phyloP scores from a whole-genome alignment of 352 stramenopile genomes.

The Phytophthora tentaculata region DNA sequence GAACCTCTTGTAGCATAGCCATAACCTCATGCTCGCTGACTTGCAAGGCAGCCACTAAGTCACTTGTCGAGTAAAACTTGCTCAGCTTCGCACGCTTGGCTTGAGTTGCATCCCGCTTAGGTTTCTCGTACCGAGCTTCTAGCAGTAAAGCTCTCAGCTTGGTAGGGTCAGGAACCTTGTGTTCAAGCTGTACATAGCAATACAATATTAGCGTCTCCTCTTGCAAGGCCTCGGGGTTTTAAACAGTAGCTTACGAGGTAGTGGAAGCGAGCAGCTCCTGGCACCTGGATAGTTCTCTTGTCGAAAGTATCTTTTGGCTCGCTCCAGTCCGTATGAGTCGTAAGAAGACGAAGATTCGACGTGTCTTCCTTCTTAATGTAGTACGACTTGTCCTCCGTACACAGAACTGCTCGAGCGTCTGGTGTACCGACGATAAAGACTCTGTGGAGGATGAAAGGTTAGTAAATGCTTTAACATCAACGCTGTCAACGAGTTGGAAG shows the following conservation, averaged over 20 bases:
- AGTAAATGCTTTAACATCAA: constrained; percentile 14
- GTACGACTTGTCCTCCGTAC: constrained; percentile 72
- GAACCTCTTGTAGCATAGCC: constrained; percentile 61
- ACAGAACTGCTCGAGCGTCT: constrained; percentile 69
- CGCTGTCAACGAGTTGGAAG: not conserved
- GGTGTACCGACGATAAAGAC: constrained; percentile 72
- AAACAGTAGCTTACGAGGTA: constrained; percentile 51
- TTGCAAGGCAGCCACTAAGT: constrained; percentile 70
- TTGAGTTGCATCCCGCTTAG: constrained; percentile 14
- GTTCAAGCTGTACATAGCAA: constrained; percentile 53
- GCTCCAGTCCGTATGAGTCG: constrained; percentile 60
- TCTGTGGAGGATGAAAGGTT: constrained; percentile 23
- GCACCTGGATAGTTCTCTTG: constrained; percentile 49
- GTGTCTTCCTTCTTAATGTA: constrained; percentile 83
- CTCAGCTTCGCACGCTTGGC: constrained; percentile 58
- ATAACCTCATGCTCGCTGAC: constrained; percentile 70
- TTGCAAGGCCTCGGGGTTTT: not conserved
- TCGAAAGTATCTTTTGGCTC: constrained; percentile 26
- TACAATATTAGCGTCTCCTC: not conserved
- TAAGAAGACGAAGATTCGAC: constrained; percentile 81
- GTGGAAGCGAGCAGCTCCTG: constrained; percentile 66
- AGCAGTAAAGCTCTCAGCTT: constrained; percentile 70
- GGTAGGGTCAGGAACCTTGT: constrained; percentile 60
- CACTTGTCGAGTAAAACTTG: constrained; percentile 63
- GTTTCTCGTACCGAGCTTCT: constrained; percentile 63